Percentiles rank a stretch among this genome's conserved stretches.
phyloP scores from a whole-genome alignment of 768 basidiomycete species.

The Trametes punicea region DNA sequence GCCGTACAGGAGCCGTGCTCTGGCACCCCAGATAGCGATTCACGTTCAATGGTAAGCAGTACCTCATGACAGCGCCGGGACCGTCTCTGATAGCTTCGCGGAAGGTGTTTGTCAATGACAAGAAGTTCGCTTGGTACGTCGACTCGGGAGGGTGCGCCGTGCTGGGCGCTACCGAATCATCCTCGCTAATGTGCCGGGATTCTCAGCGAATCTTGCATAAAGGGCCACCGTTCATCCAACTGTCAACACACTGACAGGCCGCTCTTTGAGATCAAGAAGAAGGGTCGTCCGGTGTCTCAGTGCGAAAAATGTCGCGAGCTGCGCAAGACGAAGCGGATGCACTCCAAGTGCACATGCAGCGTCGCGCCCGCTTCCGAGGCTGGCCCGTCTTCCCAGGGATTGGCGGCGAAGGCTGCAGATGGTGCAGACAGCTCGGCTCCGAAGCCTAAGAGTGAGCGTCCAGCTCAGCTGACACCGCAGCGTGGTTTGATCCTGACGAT shows the following conservation, averaged over 20 bases:
- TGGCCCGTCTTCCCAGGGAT: conserved; percentile 4
- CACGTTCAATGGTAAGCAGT: conserved; percentile 11
- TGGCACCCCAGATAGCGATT: not conserved
- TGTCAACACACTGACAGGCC: conserved; percentile 86
- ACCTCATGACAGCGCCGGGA: not conserved
- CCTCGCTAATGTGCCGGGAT: conserved; percentile 15
- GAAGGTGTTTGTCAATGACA: conserved; percentile 71
- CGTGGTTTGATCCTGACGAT: not conserved
- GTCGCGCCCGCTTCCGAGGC: conserved; percentile 24
- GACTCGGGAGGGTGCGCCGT: not conserved
- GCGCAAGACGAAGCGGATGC: conserved; percentile 74
- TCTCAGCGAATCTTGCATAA: conserved; percentile 84
- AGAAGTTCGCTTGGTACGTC: conserved; percentile 70
- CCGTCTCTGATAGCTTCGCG: not conserved
- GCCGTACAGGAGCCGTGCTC: not conserved
- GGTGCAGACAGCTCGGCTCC: not conserved
- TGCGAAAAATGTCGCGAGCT: conserved; percentile 82
- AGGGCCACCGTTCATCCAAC: conserved; percentile 88
- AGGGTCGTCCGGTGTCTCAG: conserved; percentile 89
- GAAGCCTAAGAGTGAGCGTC: conserved; percentile 40
- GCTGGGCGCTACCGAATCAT: not conserved
- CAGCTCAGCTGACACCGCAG: too few relatives aligned
- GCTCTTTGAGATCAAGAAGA: conserved; percentile 91
- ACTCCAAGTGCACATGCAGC: conserved; percentile 75
- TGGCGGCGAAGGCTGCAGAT: not conserved